Percentiles rank a stretch among this genome's conserved stretches.
Conservation (phyloP, 192 early-diverging fungal species). For the Entophlyctis luteolus region DNA sequence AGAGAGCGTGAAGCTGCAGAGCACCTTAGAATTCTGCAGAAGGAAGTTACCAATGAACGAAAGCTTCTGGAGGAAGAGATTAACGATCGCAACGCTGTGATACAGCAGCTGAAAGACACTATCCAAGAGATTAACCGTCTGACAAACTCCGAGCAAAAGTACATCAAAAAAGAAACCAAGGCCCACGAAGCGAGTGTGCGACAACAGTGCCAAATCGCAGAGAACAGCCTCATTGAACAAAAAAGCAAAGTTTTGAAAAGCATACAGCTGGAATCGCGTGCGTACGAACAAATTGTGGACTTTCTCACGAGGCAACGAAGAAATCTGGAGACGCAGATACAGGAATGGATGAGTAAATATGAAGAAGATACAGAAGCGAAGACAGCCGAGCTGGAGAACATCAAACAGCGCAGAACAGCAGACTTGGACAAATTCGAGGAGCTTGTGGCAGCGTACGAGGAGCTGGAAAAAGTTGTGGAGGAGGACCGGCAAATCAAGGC, state of each 20-base stretch:
- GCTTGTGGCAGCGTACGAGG: constrained; percentile 49
- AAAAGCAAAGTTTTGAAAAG: constrained; percentile 34
- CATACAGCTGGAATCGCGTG: constrained; percentile 46
- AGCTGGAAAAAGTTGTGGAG: constrained; percentile 54
- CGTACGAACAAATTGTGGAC: constrained; percentile 54
- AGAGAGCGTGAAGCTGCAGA: constrained; percentile 54
- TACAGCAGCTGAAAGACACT: constrained; percentile 63
- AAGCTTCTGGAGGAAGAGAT: constrained; percentile 54
- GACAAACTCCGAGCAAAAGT: constrained; percentile 57
- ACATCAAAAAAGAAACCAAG: constrained; percentile 63
- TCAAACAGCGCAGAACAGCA: constrained; percentile 45
- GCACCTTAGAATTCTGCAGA: constrained; percentile 47
- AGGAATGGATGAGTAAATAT: constrained; percentile 61
- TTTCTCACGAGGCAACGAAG: constrained; percentile 48
- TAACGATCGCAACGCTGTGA: constrained; percentile 55
- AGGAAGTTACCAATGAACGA: constrained; percentile 51
- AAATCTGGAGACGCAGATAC: constrained; percentile 50
- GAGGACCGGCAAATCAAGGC: constrained; percentile 41
- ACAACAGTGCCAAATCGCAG: constrained; percentile 41
- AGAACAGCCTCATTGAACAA: constrained; percentile 32
- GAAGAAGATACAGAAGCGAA: constrained; percentile 63
- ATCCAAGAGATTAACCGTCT: constrained; percentile 63
- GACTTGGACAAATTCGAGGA: constrained; percentile 60
- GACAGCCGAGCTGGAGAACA: constrained; percentile 45
- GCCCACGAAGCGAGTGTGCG: constrained; percentile 56